Percentiles rank a stretch among this genome's conserved stretches.
phyloP scores from a whole-genome alignment of 495 filamentous ascomycete species.

The Xylaria sp. region DNA sequence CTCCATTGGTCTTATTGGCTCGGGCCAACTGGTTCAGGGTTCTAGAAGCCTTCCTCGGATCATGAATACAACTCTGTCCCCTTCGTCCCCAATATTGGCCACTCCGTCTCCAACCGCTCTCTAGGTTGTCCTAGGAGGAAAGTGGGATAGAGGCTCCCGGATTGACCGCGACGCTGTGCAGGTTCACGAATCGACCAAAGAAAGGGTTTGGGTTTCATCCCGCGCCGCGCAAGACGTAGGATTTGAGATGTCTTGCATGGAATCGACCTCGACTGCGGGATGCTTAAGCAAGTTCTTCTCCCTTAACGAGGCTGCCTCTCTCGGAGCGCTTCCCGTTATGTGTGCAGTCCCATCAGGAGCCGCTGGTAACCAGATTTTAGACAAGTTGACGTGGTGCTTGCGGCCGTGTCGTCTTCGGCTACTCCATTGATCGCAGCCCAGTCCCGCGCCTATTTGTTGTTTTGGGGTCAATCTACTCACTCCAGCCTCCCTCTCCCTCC shows the following conservation, averaged over 20 bases:
- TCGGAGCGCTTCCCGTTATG: conserved; percentile 9
- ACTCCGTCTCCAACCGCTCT: conserved; percentile 15
- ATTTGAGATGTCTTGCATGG: conserved; percentile 14
- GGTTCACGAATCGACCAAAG: not conserved
- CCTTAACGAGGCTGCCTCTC: not conserved
- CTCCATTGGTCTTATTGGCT: conserved; percentile 24
- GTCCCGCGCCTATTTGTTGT: not conserved
- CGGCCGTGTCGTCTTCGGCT: not conserved
- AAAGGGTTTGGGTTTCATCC: conserved; percentile 10
- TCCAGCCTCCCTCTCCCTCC: not conserved
- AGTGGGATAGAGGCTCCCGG: conserved; percentile 7
- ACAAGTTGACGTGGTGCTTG: not conserved
- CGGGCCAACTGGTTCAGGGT: not conserved
- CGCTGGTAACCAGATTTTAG: conserved; percentile 8
- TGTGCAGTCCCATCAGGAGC: not conserved
- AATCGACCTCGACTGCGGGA: conserved; percentile 3
- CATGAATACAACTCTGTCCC: conserved; percentile 19
- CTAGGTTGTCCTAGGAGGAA: not conserved
- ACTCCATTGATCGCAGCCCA: conserved; percentile 12
- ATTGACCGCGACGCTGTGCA: not conserved
- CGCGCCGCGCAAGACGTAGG: conserved; percentile 9
- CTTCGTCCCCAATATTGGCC: conserved; percentile 17
- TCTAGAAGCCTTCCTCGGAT: conserved; percentile 23
- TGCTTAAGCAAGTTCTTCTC: conserved; percentile 1
- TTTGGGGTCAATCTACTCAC: not conserved